Evolutionary conservation across 73 alveolate genomes (phyloP).

Genomic region (Uronychia setigera): DNA sequence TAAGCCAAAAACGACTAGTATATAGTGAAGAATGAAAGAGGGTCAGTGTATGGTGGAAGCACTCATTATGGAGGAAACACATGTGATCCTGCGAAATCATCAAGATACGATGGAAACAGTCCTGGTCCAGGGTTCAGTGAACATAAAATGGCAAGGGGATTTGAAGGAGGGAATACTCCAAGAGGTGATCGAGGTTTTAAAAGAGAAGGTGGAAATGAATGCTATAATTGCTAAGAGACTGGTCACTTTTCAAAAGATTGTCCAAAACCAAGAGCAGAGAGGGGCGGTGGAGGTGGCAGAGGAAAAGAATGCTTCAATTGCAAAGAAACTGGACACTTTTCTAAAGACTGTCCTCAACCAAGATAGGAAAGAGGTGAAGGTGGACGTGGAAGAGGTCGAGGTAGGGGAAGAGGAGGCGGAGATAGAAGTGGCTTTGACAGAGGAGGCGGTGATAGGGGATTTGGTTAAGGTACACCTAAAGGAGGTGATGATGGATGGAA

Average conservation of each 20-base stretch:
- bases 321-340: constrained; percentile 32
- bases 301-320: constrained; percentile 23
- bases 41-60: too few relatives aligned
- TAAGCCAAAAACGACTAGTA: constrained; percentile 23
- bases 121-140: too few relatives aligned
- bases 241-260: constrained; percentile 48
- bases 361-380: constrained; percentile 30
- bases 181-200: constrained; percentile 13
- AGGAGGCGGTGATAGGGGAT: background rate
- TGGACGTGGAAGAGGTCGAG: constrained; percentile 24
- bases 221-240: constrained; percentile 29
- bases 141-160: too few relatives aligned
- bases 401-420: constrained; percentile 1
- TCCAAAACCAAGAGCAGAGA: constrained; percentile 20
- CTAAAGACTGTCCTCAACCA: constrained; percentile 33
- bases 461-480: background rate
- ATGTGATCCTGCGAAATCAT: too few relatives aligned
- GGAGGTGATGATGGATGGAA: background rate
- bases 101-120: too few relatives aligned
- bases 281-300: constrained; percentile 23
- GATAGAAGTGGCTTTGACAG: background rate
- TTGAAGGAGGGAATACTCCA: constrained; percentile 17
- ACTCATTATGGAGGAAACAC: too few relatives aligned
- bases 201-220: constrained; percentile 1
- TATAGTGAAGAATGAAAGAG: too few relatives aligned